Percentiles rank a stretch among this genome's conserved stretches.
phyloP scores from a whole-genome alignment of 306 rosid genomes.

The Biancaea sappan region DNA sequence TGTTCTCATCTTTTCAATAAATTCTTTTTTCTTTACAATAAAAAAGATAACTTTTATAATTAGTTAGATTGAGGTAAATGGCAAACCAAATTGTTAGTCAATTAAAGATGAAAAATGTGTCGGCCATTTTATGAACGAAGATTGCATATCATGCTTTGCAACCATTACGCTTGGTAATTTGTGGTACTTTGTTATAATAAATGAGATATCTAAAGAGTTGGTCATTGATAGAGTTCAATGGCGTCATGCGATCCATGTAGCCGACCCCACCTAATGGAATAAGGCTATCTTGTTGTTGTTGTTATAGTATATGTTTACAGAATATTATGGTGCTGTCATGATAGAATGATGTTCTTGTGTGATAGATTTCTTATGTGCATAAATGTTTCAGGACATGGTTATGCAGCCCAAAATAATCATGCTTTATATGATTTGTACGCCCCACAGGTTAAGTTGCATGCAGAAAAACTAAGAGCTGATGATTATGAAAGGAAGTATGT shows the following conservation, averaged over 20 bases:
- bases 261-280: too few relatives aligned
- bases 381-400: slow-evolving; percentile 30
- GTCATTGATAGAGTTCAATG: too few relatives aligned
- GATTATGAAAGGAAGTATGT: slow-evolving; percentile 68
- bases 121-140: slow-evolving; percentile 9
- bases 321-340: slow-evolving; percentile 13
- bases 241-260: too few relatives aligned
- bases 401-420: slow-evolving; percentile 22
- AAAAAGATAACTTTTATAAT: slow-evolving; percentile 15
- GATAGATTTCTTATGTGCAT: slow-evolving; percentile 12
- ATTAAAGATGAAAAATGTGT: slow-evolving; percentile 27
- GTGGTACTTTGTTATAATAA: slow-evolving; percentile 16
- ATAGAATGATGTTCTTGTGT: background rate
- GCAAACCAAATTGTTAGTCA: background rate
- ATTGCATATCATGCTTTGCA: background rate
- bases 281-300: too few relatives aligned
- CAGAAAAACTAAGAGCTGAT: slow-evolving; percentile 73
- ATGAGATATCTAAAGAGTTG: too few relatives aligned
- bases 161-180: slow-evolving; percentile 3
- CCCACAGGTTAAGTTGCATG: slow-evolving; percentile 62
- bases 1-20: too few relatives aligned
- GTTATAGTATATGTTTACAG: too few relatives aligned
- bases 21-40: too few relatives aligned
- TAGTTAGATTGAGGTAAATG: slow-evolving; percentile 21
- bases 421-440: slow-evolving; percentile 24